Evolutionary conservation across 73 alveolate species (phyloP).

Genomic region (Paramecium sexaurelia): DNA sequence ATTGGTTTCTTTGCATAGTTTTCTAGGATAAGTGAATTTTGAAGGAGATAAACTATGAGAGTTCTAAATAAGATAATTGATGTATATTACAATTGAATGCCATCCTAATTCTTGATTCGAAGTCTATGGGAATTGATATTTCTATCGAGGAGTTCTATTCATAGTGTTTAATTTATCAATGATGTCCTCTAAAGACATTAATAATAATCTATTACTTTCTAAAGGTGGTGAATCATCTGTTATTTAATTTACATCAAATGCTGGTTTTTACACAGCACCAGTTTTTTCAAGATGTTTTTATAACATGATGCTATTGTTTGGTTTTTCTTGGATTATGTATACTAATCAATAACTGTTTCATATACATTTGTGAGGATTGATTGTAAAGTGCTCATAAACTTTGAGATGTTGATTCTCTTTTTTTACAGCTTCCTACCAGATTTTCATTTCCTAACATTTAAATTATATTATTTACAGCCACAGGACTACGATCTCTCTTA

Average conservation of each 20-base stretch:
- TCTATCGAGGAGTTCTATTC: constrained; percentile 66
- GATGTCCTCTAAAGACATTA: constrained; percentile 33
- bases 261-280: constrained; percentile 20
- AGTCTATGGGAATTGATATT: constrained; percentile 65
- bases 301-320: constrained; percentile 55
- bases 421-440: constrained; percentile 60
- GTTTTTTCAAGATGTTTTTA: constrained; percentile 57
- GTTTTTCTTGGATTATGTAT: constrained; percentile 57
- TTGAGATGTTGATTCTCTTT: constrained; percentile 62
- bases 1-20: constrained; percentile 63
- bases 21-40: constrained; percentile 65
- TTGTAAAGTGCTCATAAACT: constrained; percentile 63
- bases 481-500: constrained; percentile 32
- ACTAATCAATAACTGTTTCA: not conserved
- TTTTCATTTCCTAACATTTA: constrained; percentile 62
- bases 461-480: not conserved
- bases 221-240: constrained; percentile 56
- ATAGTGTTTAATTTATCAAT: constrained; percentile 54
- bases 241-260: constrained; percentile 56
- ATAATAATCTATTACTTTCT: not conserved
- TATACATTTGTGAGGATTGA: constrained; percentile 62
- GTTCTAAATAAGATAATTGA: not conserved
- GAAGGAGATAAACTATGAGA: constrained; percentile 22
- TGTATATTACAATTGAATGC: constrained; percentile 45
- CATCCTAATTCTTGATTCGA: constrained; percentile 65